These are phyloP conservation scores for Carex parvula DNA, from an alignment of 176 grass and related monocot species.

Conservation along the genomic window DNA sequence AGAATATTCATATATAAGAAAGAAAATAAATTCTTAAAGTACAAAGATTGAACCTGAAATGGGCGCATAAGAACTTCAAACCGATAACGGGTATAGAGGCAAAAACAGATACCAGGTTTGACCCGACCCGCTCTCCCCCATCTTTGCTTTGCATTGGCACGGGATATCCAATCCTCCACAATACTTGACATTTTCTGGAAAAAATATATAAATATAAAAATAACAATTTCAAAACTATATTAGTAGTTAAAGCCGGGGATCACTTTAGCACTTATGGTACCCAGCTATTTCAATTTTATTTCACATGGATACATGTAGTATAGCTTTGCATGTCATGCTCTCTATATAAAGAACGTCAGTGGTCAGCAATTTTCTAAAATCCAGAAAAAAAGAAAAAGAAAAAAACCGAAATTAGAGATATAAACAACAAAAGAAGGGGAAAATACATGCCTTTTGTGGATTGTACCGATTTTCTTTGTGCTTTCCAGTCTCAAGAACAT, in stretches of 20 bases:
- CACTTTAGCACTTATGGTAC: slow-evolving; percentile 12
- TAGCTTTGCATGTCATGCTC: slow-evolving; percentile 5
- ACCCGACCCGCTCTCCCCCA: slow-evolving; percentile 89
- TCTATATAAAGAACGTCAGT: background rate
- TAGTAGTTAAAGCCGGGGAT: slow-evolving; percentile 10
- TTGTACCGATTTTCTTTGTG: slow-evolving; percentile 98
- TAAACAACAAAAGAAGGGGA: background rate
- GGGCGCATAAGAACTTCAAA: slow-evolving; percentile 80
- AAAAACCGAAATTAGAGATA: background rate
- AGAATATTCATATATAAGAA: background rate
- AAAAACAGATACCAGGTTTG: slow-evolving; percentile 85
- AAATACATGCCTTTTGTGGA: slow-evolving; percentile 65
- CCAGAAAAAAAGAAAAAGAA: background rate
- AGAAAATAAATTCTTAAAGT: background rate
- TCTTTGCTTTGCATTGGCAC: slow-evolving; percentile 93
- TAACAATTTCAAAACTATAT: slow-evolving; percentile 14
- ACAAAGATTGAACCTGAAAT: slow-evolving; percentile 62
- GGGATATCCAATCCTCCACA: slow-evolving; percentile 98
- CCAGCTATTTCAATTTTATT: background rate
- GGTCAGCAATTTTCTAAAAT: slow-evolving; percentile 18
- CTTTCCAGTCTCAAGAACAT: slow-evolving; percentile 93
- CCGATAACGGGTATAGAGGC: slow-evolving; percentile 74
- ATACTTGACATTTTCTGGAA: slow-evolving; percentile 99
- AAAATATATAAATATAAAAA: slow-evolving; percentile 17
- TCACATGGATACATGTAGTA: background rate